Percentiles rank a stretch among this genome's conserved stretches.
Evolutionary conservation across 2,329 filamentous ascomycete genomes (phyloP).

Genomic region (Colletotrichum chrysophilum): DNA sequence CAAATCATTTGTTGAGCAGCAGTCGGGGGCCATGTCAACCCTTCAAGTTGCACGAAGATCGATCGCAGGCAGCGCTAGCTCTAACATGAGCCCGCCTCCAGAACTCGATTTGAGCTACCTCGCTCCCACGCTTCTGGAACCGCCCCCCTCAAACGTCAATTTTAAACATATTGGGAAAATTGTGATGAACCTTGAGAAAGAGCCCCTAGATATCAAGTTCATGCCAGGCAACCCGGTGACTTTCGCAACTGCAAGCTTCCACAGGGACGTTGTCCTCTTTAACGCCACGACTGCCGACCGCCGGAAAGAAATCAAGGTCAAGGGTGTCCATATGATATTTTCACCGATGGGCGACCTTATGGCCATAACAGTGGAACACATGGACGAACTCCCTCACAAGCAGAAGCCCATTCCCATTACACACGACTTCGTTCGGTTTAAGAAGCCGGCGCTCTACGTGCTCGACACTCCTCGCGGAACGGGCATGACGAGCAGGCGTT

Average conservation of each 20-base stretch:
- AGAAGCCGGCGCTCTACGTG: background rate
- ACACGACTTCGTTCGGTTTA: slow-evolving; percentile 13
- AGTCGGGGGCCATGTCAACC: background rate
- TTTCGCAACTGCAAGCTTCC: slow-evolving; percentile 14
- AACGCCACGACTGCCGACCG: background rate
- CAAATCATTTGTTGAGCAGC: background rate
- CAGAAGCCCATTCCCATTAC: background rate
- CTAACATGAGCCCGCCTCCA: background rate
- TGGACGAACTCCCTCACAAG: background rate
- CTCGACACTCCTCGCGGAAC: background rate
- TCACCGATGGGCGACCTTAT: background rate
- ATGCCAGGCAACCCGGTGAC: background rate
- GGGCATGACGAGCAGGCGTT: background rate
- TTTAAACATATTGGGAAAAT: slow-evolving; percentile 7
- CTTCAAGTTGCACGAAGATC: background rate
- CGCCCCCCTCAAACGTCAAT: background rate
- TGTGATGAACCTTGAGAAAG: slow-evolving; percentile 11
- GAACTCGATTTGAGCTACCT: background rate
- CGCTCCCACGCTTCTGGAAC: background rate
- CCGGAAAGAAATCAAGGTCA: background rate
- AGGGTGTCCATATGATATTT: slow-evolving; percentile 8
- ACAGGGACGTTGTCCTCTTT: slow-evolving; percentile 8
- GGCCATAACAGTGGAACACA: slow-evolving; percentile 2
- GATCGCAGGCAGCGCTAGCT: background rate
- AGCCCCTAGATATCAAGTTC: slow-evolving; percentile 10